A percentile compares a stretch with the other conserved stretches of the same genome.
phyloP scores from a whole-genome alignment of 148 eudicot genomes.

The Vaccinium darrowii region DNA sequence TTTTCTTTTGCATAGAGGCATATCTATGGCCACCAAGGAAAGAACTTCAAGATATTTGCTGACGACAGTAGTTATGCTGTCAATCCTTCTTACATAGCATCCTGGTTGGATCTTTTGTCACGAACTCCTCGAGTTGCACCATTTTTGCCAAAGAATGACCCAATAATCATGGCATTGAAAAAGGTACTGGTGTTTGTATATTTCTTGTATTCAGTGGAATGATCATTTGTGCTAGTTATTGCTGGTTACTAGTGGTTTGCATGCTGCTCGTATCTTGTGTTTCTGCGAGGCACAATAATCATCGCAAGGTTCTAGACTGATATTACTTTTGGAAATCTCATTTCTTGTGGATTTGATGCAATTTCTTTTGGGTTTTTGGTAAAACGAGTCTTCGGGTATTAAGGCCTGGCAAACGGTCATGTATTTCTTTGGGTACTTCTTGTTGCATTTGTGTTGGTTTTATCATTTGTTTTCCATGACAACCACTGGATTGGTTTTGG shows the following conservation, averaged over 20 bases:
- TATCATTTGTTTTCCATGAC: not conserved
- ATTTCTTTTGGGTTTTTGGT: not conserved
- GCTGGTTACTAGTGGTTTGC: not conserved
- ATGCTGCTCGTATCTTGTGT: not conserved
- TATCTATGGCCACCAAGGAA: slow-evolving; percentile 75
- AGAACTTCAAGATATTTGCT: slow-evolving; percentile 76
- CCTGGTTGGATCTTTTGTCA: slow-evolving; percentile 81
- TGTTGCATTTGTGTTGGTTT: not conserved
- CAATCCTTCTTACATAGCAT: slow-evolving; percentile 69
- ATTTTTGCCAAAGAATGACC: slow-evolving; percentile 79
- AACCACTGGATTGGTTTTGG: not conserved
- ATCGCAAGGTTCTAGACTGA: slow-evolving; percentile 54
- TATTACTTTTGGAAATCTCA: not conserved
- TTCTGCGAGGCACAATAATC: slow-evolving; percentile 54
- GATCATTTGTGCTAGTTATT: not conserved
- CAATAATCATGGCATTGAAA: slow-evolving; percentile 70
- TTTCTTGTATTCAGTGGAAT: not conserved
- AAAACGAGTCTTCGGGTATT: not conserved
- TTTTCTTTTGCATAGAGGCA: slow-evolving; percentile 60
- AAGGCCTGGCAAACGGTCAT: not conserved
- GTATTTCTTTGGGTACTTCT: not conserved
- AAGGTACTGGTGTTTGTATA: slow-evolving; percentile 43
- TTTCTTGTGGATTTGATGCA: not conserved
- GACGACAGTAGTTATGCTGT: slow-evolving; percentile 77
- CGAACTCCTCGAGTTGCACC: slow-evolving; percentile 94